phyloP scores from a whole-genome alignment of 768 basidiomycete species.

The Lentinula aciculospora region DNA sequence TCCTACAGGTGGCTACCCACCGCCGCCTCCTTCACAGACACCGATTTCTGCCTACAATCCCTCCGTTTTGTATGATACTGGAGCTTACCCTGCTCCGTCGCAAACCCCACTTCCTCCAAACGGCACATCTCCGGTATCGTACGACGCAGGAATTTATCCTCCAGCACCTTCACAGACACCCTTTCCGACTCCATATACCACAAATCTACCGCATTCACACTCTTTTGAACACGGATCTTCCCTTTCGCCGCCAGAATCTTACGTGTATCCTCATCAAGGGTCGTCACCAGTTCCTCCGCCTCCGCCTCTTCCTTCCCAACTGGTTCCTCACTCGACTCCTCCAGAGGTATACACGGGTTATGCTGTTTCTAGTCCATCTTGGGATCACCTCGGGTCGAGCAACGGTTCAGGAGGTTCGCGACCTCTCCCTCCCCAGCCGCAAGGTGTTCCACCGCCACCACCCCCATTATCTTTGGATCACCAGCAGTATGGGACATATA shows the following conservation, averaged over 20 bases:
- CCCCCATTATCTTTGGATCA: background rate
- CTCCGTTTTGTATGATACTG: constrained; percentile 6
- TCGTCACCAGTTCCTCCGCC: background rate
- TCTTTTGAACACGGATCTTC: constrained; percentile 1
- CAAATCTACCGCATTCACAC: background rate
- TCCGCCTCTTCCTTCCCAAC: constrained; percentile 22
- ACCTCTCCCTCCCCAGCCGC: constrained; percentile 36
- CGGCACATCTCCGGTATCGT: constrained; percentile 11
- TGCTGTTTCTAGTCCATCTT: constrained; percentile 23
- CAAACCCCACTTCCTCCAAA: constrained; percentile 24
- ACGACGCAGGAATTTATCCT: constrained; percentile 8
- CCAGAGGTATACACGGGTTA: constrained; percentile 35
- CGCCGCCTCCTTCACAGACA: constrained; percentile 35
- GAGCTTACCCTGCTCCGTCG: constrained; percentile 21
- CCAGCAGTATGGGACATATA: background rate
- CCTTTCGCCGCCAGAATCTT: background rate
- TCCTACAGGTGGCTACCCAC: constrained; percentile 4
- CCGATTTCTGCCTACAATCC: constrained; percentile 24
- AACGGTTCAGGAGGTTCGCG: constrained; percentile 34
- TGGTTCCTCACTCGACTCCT: constrained; percentile 26
- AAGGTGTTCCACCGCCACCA: constrained; percentile 8
- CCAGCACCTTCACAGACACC: constrained; percentile 21
- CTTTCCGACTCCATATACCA: constrained; percentile 5
- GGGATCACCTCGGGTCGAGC: constrained; percentile 21
- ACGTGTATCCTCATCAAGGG: constrained; percentile 6